Base-by-base conservation (phyloP, 2,329 filamentous ascomycete species). In the Penicillium hordei region DNA sequence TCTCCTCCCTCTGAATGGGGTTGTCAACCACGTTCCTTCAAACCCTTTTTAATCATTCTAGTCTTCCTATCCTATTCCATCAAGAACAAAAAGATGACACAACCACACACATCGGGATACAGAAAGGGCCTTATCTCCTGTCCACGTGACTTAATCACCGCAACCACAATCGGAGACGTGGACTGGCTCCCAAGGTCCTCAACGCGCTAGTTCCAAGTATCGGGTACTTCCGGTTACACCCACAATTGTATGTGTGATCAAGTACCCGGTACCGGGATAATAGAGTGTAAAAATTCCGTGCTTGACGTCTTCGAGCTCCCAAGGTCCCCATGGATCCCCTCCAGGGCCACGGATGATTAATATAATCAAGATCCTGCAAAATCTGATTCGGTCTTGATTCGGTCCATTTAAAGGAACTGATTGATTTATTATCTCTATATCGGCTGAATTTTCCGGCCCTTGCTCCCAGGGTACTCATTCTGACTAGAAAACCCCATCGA, bases 181-280 rank as follows among this genome's bases (percentile, higher is more conserved):
- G 13, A 33, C 39, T 52, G 64, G 65, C 63, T 13, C 70, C 59
- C 71, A 74, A 72, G 71, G 71, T 74, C 65, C 71, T 65, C 70
- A 70, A 66, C 36, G 9, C 48, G 31, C 57, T 17, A 43, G n/a
- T 48, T 46, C 7, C 19, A 52, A 15, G 64, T 67, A 65, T 44
- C 40, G 0, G 51, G 36, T 67, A 67, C 65, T 31, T 56, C 2
- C 3, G 1, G 10, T 2, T 9, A 34, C 51, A 42, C 45, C 6
- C 8, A 10, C 17, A 13, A 17, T 8, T 34, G 12, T 43, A 31
- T 34, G 15, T 3, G 9, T 15, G 1, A 0, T 2, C 0, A 64
- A 36, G 65, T 67, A 67, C 50, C 58, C 0, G 10, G 27, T 67
- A 67, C 65, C 10, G 31, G 8, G 3, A n/a, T 4, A 9, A 21